These are phyloP conservation scores for Prunus padus DNA, from an alignment of 306 rosid genomes.

Conservation along the genomic window DNA sequence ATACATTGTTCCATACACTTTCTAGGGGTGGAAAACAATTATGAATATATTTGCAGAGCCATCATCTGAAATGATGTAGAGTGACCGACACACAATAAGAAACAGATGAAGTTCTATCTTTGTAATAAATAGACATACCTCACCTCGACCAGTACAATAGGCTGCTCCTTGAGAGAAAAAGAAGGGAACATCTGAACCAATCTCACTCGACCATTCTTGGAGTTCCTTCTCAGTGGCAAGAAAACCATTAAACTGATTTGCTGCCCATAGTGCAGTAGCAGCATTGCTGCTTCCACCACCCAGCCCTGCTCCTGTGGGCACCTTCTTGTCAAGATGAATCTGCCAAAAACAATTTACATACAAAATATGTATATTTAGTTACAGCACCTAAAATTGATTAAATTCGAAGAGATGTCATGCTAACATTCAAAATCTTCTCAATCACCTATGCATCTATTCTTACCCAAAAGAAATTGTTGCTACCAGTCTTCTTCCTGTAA, in stretches of 20 bases:
- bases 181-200: slow-evolving; percentile 97
- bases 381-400: neutral
- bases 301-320: slow-evolving; percentile 98
- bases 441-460: slow-evolving; percentile 17
- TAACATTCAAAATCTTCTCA: neutral
- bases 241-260: slow-evolving; percentile 80
- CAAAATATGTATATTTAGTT: neutral
- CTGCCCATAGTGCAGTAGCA: slow-evolving; percentile 98
- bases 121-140: slow-evolving; percentile 53
- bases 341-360: slow-evolving; percentile 32
- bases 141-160: slow-evolving; percentile 96
- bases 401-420: neutral
- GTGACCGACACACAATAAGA: neutral
- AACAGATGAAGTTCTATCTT: neutral
- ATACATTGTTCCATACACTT: neutral
- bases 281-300: slow-evolving; percentile 99
- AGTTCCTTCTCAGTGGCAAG: slow-evolving; percentile 83
- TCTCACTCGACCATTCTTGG: slow-evolving; percentile 97
- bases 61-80: neutral
- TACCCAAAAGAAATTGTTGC: slow-evolving; percentile 86
- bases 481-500: slow-evolving; percentile 86
- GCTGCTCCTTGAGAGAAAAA: slow-evolving; percentile 96
- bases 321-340: slow-evolving; percentile 94
- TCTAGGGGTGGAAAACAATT: neutral
- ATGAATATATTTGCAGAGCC: neutral